Evolutionary conservation across 2,329 filamentous ascomycete genomes (phyloP).

Genomic region (Colletotrichum australisinense): DNA sequence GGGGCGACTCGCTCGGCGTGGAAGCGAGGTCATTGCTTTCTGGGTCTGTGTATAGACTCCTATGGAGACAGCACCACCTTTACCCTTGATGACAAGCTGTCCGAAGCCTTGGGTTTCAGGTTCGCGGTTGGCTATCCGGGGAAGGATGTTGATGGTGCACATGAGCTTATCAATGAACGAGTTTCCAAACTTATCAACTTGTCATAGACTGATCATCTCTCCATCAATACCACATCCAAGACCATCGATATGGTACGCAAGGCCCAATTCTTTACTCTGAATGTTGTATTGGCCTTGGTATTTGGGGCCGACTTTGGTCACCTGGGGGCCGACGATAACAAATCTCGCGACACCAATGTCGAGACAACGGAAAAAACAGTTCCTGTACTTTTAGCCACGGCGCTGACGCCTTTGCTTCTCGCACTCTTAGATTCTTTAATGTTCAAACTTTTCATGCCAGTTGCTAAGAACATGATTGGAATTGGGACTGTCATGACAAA

Average conservation of each 20-base stretch:
- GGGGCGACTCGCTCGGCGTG: too few species aligned
- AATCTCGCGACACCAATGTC: constrained; percentile 53
- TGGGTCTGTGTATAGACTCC: too few species aligned
- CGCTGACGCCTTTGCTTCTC: constrained; percentile 55
- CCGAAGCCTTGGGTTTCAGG: too few species aligned
- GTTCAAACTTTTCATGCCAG: constrained; percentile 51
- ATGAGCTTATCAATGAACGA: constrained; percentile 55
- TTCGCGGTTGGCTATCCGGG: too few species aligned
- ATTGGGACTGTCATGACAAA: constrained; percentile 49
- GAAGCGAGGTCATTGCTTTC: too few species aligned
- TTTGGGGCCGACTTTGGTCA: constrained; percentile 62
- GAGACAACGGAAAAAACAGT: constrained; percentile 52
- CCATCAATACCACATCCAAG: constrained; percentile 44
- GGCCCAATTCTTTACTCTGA: constrained; percentile 64
- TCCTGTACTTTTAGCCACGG: constrained; percentile 55
- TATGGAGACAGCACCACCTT: too few species aligned
- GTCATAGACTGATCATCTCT: constrained; percentile 54
- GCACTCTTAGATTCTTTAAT: constrained; percentile 51
- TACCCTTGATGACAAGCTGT: too few species aligned
- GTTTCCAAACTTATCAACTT: constrained; percentile 57
- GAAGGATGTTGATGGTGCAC: constrained; percentile 40
- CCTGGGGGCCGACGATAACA: constrained; percentile 56
- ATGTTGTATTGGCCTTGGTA: constrained; percentile 64
- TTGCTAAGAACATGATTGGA: constrained; percentile 40
- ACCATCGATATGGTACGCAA: constrained; percentile 61